Evolutionary conservation across 306 rosid species (phyloP), one percentile per base, ranked within the genome.

Genomic region (Cucurbita pepo): DNA sequence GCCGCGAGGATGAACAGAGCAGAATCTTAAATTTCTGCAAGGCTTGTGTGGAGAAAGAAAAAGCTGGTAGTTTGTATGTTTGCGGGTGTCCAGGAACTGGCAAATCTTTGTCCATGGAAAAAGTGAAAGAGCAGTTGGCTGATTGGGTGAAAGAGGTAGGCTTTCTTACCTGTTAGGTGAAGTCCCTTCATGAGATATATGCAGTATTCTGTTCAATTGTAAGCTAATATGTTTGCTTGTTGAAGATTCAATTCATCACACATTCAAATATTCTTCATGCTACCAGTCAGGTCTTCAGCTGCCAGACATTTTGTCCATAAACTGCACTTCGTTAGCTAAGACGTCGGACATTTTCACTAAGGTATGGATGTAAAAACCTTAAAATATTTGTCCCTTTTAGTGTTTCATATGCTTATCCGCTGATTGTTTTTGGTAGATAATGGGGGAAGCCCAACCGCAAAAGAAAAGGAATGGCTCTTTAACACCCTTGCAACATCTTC

Each of bases 81-180:
- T 91, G 99, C 25, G 99, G 99, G 21, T 89, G 96, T 56, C 97
- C 99, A 0, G 99, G 99, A 54, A 91, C 99, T 0, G 97, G 97
- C 14, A 94, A 94, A 74, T 86, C 99, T 0, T 76, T 91, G 54
- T 87, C 96, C 34, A 88, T 87, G 85, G 96, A 84, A 48, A 94
- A 83, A 77, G 88, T 94, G 75, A 89, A 87, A 71, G 79, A 56
- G 43, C 56, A 15, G 64, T 77, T 94, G 65, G 79, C 79, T 54
- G 78, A 82, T 54, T 94, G 99, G 99, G 86, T 85, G 25, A 57
- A 13, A 10, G 83, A 91, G 92, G 99, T 84, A 64, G 43, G 76
- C 58, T 51, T 7, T 22, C 8, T 67, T 21, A n/a, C 10, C 14
- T 18, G n/a, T 64, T 18, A 43, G 19, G 44, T 10, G 43, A 18